Percentiles rank a stretch among this genome's conserved stretches.
Conservation (phyloP, 306 rosid genomes). For the Sphenostylis stenocarpa region DNA sequence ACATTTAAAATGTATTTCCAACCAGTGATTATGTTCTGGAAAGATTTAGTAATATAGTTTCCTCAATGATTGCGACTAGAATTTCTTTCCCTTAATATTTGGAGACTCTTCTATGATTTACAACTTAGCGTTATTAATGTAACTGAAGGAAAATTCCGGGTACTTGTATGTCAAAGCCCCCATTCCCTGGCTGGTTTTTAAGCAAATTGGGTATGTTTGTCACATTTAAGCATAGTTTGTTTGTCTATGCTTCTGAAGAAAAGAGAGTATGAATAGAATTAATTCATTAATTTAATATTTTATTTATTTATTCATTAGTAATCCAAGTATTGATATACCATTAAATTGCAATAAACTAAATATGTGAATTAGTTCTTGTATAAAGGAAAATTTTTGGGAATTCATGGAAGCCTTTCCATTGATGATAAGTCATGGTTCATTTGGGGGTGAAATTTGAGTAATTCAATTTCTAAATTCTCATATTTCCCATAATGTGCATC, state of each 20-base stretch:
- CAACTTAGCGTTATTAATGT: background rate
- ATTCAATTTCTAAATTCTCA: background rate
- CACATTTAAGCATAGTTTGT: background rate
- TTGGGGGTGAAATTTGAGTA: background rate
- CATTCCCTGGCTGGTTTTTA: background rate
- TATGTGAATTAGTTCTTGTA: background rate
- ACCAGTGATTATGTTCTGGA: conserved; percentile 6
- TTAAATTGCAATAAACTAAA: background rate
- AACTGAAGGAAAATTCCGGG: background rate
- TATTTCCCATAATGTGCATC: background rate
- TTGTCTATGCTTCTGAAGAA: conserved; percentile 6
- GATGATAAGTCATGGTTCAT: background rate
- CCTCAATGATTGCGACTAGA: background rate
- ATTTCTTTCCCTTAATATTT: background rate
- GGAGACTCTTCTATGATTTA: background rate
- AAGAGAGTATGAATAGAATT: background rate
- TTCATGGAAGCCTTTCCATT: background rate
- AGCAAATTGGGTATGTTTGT: background rate
- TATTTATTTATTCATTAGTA: background rate
- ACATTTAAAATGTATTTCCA: background rate
- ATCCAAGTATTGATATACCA: background rate
- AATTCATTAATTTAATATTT: background rate
- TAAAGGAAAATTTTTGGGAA: background rate
- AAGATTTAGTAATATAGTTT: background rate
- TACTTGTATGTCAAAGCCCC: background rate